Evolutionary conservation across 148 eudicot genomes (phyloP).

Genomic region (Vaccinium darrowii): DNA sequence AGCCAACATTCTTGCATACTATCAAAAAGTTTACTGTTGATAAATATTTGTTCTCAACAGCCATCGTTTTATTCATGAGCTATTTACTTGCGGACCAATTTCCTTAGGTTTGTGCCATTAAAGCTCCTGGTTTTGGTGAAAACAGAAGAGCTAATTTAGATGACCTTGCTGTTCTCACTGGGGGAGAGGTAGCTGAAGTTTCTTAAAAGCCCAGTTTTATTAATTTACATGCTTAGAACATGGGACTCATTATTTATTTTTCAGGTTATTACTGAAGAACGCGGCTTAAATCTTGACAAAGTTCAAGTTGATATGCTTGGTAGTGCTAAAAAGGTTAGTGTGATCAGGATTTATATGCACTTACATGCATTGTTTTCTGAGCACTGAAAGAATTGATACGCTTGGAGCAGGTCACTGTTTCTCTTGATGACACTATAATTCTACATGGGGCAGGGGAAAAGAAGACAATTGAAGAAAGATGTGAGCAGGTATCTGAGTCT

Average conservation of each 20-base stretch:
- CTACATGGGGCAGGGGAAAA: slow-evolving; percentile 85
- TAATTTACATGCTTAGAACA: slow-evolving; percentile 12
- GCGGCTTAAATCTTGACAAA: slow-evolving; percentile 65
- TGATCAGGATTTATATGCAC: slow-evolving; percentile 10
- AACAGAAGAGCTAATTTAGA: slow-evolving; percentile 84
- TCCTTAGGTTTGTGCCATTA: slow-evolving; percentile 89
- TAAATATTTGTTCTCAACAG: neutral
- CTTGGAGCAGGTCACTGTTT: slow-evolving; percentile 65
- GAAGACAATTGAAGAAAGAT: slow-evolving; percentile 84
- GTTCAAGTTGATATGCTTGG: slow-evolving; percentile 81
- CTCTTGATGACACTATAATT: slow-evolving; percentile 85
- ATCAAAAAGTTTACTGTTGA: neutral
- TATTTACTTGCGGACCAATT: neutral
- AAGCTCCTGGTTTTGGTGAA: slow-evolving; percentile 98
- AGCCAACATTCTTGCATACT: slow-evolving; percentile 1
- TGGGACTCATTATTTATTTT: slow-evolving; percentile 15
- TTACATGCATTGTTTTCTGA: neutral
- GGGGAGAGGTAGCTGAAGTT: slow-evolving; percentile 72
- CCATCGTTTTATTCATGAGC: neutral
- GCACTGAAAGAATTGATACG: slow-evolving; percentile 12
- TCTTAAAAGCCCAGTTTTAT: neutral
- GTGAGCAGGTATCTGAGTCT: slow-evolving; percentile 71
- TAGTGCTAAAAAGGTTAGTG: slow-evolving; percentile 72
- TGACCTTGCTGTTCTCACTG: slow-evolving; percentile 86
- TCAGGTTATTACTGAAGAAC: slow-evolving; percentile 85